Percentiles rank a stretch among this genome's conserved stretches.
Evolutionary conservation across 306 rosid genomes (phyloP).

Genomic region (Fragaria vesca): DNA sequence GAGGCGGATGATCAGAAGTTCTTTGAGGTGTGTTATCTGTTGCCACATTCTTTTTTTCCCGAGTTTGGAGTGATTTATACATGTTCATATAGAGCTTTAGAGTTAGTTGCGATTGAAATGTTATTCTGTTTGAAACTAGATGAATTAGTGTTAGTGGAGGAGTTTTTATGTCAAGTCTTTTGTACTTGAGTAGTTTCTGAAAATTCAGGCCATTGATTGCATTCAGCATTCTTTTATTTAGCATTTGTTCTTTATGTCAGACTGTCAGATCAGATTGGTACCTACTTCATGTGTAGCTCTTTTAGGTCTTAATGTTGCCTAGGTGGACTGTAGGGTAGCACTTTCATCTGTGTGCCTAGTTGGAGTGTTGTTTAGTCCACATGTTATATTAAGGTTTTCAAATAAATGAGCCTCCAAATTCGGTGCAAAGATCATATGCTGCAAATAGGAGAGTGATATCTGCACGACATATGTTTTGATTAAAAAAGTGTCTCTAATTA

Average conservation of each 20-base stretch:
- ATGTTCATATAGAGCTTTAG: not conserved
- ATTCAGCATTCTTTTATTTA: not conserved
- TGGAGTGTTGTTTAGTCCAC: not conserved
- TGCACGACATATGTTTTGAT: not conserved
- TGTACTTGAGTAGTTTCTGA: not conserved
- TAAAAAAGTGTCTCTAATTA: not conserved
- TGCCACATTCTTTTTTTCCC: not conserved
- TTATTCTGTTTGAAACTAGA: not conserved
- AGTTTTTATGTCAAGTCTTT: not conserved
- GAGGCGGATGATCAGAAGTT: slow-evolving; percentile 54
- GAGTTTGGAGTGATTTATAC: not conserved
- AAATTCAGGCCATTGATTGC: not conserved
- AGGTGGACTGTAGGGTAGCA: not conserved
- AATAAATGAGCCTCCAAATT: not conserved
- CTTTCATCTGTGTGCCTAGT: not conserved
- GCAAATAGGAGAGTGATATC: not conserved
- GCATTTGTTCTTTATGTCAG: not conserved
- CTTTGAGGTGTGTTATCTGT: slow-evolving; percentile 59
- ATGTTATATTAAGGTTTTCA: not conserved
- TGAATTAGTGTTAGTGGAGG: not conserved
- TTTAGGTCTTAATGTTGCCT: not conserved
- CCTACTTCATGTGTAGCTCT: not conserved
- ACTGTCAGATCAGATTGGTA: not conserved
- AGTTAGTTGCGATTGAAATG: not conserved
- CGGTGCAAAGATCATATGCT: not conserved